A percentile compares a stretch with the other conserved stretches of the same genome.
phyloP scores from a whole-genome alignment of 2,329 filamentous ascomycete genomes.

The Trichoderma cornu-damae region DNA sequence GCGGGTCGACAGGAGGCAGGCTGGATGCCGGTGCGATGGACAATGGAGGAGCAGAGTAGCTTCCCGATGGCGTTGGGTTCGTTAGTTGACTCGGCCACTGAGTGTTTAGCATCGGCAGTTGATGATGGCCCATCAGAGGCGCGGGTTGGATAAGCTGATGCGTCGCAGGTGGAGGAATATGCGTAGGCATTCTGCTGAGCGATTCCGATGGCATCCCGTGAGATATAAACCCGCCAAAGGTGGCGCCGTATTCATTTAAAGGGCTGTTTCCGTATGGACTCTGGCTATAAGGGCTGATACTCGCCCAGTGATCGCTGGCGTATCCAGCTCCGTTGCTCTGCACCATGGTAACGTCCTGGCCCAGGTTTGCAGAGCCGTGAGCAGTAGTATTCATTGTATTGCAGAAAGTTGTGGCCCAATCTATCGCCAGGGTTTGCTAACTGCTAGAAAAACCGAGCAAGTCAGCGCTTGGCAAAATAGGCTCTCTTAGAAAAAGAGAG shows the following conservation, averaged over 20 bases:
- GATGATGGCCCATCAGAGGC: constrained; percentile 49
- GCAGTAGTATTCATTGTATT: constrained; percentile 33
- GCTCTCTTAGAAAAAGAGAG: background rate
- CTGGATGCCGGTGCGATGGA: constrained; percentile 55
- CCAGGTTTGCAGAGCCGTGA: constrained; percentile 31
- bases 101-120: constrained; percentile 64
- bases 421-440: constrained; percentile 13
- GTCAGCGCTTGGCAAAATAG: constrained; percentile 15
- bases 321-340: constrained; percentile 32
- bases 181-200: constrained; percentile 51
- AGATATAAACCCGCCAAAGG: constrained; percentile 51
- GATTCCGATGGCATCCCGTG: constrained; percentile 49
- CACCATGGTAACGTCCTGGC: constrained; percentile 30
- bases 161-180: constrained; percentile 39
- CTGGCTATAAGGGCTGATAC: constrained; percentile 59
- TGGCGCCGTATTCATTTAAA: constrained; percentile 61
- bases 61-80: constrained; percentile 51
- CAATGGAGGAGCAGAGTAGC: constrained; percentile 55
- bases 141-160: constrained; percentile 32
- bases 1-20: constrained; percentile 39
- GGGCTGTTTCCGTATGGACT: constrained; percentile 47
- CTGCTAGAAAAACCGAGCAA: constrained; percentile 12
- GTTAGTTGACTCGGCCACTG: constrained; percentile 80
- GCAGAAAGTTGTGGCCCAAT: constrained; percentile 14
- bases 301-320: constrained; percentile 48